A percentile compares a stretch with the other conserved stretches of the same genome.
Evolutionary conservation across 306 rosid species (phyloP).

Genomic region (Lathyrus oleraceus): DNA sequence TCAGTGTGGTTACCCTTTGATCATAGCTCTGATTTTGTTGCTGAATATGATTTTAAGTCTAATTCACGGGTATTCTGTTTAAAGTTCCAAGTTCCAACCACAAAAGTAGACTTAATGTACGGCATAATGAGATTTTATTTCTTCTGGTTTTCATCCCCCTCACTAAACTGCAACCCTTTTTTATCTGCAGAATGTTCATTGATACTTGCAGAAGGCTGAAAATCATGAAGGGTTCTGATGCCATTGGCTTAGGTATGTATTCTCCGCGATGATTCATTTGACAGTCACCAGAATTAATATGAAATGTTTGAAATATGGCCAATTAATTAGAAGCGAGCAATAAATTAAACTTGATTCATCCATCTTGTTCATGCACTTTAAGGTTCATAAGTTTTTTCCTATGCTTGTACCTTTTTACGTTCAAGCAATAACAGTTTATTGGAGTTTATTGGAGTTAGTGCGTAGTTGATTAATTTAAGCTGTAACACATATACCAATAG

Average conservation of each 20-base stretch:
- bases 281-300: not conserved
- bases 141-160: not conserved
- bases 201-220: conserved; percentile 91
- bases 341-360: not conserved
- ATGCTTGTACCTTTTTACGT: not conserved
- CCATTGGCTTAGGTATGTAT: conserved; percentile 89
- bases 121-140: not conserved
- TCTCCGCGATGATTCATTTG: conserved; percentile 20
- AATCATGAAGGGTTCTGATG: conserved; percentile 97
- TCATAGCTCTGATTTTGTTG: not conserved
- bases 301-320: not conserved
- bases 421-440: not conserved
- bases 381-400: not conserved
- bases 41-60: not conserved
- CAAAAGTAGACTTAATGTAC: conserved; percentile 2
- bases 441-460: not conserved
- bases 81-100: not conserved
- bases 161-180: conserved; percentile 25
- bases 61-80: not conserved
- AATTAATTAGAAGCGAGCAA: not conserved
- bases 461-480: not conserved
- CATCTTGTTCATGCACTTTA: not conserved
- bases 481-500: not conserved
- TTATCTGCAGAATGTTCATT: conserved; percentile 76
- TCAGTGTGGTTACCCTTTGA: not conserved